Base-by-base conservation (phyloP, 345 rosid genomes). In the Euphorbia lathyris region DNA sequence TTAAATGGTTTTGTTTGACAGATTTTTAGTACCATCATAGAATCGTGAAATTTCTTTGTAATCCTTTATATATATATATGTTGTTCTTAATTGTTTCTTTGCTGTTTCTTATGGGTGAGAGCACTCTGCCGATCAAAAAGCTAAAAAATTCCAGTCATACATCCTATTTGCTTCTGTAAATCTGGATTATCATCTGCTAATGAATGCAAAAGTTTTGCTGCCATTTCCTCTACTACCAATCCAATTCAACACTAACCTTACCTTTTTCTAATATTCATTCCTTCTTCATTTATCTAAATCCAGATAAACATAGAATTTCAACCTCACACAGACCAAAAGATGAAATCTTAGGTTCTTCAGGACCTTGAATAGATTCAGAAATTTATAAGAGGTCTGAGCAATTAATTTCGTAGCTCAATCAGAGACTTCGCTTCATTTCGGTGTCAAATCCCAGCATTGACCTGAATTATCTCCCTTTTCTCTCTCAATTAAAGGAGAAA, bases 81-180 rank as follows among this genome's bases (percentile, higher is more conserved):
- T n/a, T n/a, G n/a, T n/a, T n/a, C n/a, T n/a, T n/a, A n/a, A n/a
- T n/a, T n/a, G n/a, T n/a, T n/a, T n/a, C n/a, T n/a, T n/a, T n/a
- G n/a, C n/a, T n/a, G n/a, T n/a, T n/a, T n/a, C n/a, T n/a, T n/a
- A n/a, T n/a, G 69, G 75, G 81, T n/a, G n/a, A n/a, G n/a, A n/a
- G n/a, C 72, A 34, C 83, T 89, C 58, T 84, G 87, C 52, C 94
- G 91, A 81, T 91, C 97, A 72, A 94, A 91, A 77, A 94, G 73
- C 79, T 94, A 96, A 76, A 94, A 86, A 75, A 91, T 81, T 68
- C 96, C 97, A 42, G 86, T 90, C 97, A 94, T 94, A 83, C 98
- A 94, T 45, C 98, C 98, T 12, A 91, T 90, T 82, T 94, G 93
- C 85, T 87, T 94, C 85, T 88, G 88, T 80, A 94, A 85, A 84